Percentiles rank a stretch among this genome's conserved stretches.
Conservation (phyloP, 208 protist genomes). For the Angomonas ambiguus region DNA sequence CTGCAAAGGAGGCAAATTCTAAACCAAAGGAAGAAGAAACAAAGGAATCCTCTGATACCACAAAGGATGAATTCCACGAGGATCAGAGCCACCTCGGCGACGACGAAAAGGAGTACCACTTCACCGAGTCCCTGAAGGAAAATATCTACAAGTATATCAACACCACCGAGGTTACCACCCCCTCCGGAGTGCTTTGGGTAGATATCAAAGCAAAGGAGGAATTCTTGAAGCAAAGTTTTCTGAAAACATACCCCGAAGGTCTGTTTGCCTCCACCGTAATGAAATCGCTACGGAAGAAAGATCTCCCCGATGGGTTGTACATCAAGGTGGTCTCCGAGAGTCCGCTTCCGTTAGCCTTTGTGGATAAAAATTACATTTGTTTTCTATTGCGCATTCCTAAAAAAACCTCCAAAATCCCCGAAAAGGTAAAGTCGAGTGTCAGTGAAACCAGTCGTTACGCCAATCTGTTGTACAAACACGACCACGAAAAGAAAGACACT, state of each 20-base stretch:
- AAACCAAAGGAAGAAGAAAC: neutral
- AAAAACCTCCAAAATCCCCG: neutral
- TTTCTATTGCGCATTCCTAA: constrained; percentile 33
- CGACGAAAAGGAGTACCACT: constrained; percentile 18
- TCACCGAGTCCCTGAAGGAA: constrained; percentile 25
- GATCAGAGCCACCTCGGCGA: constrained; percentile 6
- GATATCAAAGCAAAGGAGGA: constrained; percentile 28
- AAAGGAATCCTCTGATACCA: neutral
- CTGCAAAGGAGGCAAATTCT: neutral
- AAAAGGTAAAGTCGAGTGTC: neutral
- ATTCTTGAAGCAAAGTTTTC: constrained; percentile 19
- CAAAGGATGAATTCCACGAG: neutral
- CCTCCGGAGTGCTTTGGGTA: constrained; percentile 37
- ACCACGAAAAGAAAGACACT: neutral
- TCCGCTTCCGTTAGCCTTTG: constrained; percentile 33
- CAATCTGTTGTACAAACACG: neutral
- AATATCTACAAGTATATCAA: constrained; percentile 26
- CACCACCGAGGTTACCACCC: constrained; percentile 41
- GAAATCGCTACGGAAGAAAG: constrained; percentile 18
- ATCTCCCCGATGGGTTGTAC: constrained; percentile 31
- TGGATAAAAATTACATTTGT: constrained; percentile 43
- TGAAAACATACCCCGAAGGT: constrained; percentile 22
- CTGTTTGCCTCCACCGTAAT: constrained; percentile 38
- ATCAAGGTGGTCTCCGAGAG: constrained; percentile 22
- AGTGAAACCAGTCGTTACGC: neutral